Percentiles rank a stretch among this genome's conserved stretches.
Evolutionary conservation across 345 rosid genomes (phyloP).

Genomic region (Nasturtium officinale): DNA sequence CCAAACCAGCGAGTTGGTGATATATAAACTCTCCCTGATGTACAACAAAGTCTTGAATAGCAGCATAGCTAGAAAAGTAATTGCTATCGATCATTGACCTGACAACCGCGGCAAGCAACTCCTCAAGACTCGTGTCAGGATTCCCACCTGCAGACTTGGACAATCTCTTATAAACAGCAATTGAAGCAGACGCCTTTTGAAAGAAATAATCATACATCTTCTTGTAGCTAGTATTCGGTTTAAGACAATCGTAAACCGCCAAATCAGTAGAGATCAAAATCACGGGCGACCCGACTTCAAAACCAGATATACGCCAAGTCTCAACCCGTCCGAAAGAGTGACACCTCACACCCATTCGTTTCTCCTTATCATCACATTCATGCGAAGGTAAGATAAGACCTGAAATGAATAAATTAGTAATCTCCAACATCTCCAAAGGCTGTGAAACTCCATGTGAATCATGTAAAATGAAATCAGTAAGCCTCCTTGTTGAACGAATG

Average conservation of each 20-base stretch:
- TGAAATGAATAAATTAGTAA: constrained; percentile 53
- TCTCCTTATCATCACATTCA: constrained; percentile 48
- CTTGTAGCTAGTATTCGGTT: constrained; percentile 59
- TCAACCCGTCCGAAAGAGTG: constrained; percentile 57
- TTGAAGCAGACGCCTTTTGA: constrained; percentile 60
- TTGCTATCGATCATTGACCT: constrained; percentile 61
- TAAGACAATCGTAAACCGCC: constrained; percentile 62
- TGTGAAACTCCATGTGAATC: constrained; percentile 47
- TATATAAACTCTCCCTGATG: constrained; percentile 74
- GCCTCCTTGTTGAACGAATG: constrained; percentile 55
- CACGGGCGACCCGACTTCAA: constrained; percentile 64
- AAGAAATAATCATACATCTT: constrained; percentile 53
- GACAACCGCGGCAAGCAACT: constrained; percentile 61
- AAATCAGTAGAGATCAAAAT: constrained; percentile 67
- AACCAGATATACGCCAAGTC: constrained; percentile 69
- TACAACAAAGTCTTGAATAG: constrained; percentile 56
- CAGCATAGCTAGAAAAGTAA: constrained; percentile 49
- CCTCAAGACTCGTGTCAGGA: constrained; percentile 63
- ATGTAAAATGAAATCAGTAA: constrained; percentile 56
- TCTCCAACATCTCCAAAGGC: constrained; percentile 64
- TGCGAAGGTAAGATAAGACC: constrained; percentile 60
- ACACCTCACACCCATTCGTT: constrained; percentile 54
- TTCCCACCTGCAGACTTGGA: constrained; percentile 59
- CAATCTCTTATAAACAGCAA: constrained; percentile 64
- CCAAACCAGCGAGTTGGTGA: constrained; percentile 67